Conservation (phyloP, 2,329 filamentous ascomycete genomes). For the Beauveria rudraprayagi region DNA sequence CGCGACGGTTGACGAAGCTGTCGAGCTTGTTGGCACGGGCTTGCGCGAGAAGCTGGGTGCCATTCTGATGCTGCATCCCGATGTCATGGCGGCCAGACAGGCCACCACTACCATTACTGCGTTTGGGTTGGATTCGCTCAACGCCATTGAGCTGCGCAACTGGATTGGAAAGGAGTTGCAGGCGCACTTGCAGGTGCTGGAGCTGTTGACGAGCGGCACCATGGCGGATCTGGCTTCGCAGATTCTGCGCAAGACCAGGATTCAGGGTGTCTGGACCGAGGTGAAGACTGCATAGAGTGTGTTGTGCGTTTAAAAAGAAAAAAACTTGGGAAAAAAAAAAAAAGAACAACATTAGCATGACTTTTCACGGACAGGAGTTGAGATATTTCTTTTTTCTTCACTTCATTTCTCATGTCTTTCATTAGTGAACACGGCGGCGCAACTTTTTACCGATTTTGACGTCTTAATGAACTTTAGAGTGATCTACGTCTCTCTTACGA, state of each 20-base stretch:
- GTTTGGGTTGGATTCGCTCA: conserved; percentile 36
- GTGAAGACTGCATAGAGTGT: not conserved
- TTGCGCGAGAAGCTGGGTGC: conserved; percentile 27
- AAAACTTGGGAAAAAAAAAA: not conserved
- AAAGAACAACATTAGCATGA: not conserved
- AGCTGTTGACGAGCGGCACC: conserved; percentile 40
- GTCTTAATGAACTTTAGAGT: not conserved
- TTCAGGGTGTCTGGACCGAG: conserved; percentile 15
- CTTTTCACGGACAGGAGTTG: not conserved
- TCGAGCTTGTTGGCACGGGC: conserved; percentile 18
- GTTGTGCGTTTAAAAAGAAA: not conserved
- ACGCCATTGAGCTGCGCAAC: conserved; percentile 42
- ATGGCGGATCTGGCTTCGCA: conserved; percentile 14
- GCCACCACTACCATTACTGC: conserved; percentile 17
- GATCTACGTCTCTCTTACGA: not conserved
- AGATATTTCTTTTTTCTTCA: not conserved
- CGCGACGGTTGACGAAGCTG: conserved; percentile 15
- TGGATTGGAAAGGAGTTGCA: conserved; percentile 43
- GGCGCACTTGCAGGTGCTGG: conserved; percentile 43
- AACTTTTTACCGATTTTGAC: no score
- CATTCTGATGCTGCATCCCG: conserved; percentile 21
- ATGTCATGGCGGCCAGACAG: conserved; percentile 17
- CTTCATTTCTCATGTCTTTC: not conserved
- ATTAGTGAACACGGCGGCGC: not conserved
- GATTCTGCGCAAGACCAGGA: conserved; percentile 20